Evolutionary conservation across 2,329 filamentous ascomycete species (phyloP), one percentile per base, ranked within the genome.

Genomic region (Ophiostoma ulmi): DNA sequence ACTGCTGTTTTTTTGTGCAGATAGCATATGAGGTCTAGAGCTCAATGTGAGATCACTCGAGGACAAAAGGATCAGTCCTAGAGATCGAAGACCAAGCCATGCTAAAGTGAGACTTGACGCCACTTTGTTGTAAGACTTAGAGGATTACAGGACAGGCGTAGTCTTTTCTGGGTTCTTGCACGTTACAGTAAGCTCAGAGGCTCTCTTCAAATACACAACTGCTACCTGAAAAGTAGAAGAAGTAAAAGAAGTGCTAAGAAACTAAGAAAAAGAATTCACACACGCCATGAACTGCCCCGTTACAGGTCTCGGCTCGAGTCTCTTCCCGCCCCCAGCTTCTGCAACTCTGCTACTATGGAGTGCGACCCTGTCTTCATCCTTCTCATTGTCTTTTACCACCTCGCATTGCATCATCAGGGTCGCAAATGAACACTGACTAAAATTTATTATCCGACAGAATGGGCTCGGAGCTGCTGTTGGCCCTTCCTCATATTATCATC

Each of bases 291-390:
- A 63, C 26, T 63, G 58, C 26, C 31, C 58, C 58, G 26, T 63
- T 63, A 35, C 58, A 63, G 13, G 58, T 63, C 58, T 63, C 58
- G 58, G 58, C 58, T 63, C 14, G 35, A 63, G 26, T 63, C 26
- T 63, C 58, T 63, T 36, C 52, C 52, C 52, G 52, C 52, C 52
- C 52, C 52, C n/a, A 63, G 58, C 58, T 63, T 63, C 58, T 63
- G 58, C 58, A 17, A 63, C 58, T 35, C 55, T 61, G 48, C 41
- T 44, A 17, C 26, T 2, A 58, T 13, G 52, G 52, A 58, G 52
- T 58, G 52, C 52, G 8, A 63, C 58, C 58, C 58, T 63, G 22
- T 17, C 22, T 17, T 35, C 52, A 5, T 26, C 10, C 22, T 11
- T 0, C 52, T 26, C 22, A 26, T 10, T 17, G 14, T 6, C 14